Percentiles rank a stretch among this genome's conserved stretches.
Conservation (phyloP, 106 monocot genomes). For the Acorus gramineus region DNA sequence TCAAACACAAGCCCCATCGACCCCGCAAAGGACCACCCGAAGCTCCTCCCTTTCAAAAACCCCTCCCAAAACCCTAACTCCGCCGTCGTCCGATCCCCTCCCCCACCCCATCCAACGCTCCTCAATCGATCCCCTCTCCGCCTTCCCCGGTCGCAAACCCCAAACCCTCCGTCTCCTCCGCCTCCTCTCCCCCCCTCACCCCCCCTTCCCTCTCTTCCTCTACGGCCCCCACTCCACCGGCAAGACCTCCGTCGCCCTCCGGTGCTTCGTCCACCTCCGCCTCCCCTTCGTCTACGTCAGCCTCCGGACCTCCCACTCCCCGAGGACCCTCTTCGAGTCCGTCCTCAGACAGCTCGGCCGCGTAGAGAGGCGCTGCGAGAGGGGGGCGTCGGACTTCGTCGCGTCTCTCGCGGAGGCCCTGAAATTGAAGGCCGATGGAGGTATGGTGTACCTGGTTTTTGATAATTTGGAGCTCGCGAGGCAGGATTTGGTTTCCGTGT, state of each 20-base stretch:
- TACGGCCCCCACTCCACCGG: conserved; percentile 71
- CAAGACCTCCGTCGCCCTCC: conserved; percentile 54
- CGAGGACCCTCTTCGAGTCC: conserved; percentile 49
- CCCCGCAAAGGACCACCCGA: no score
- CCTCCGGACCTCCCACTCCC: conserved; percentile 51
- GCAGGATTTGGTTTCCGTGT: conserved; percentile 27
- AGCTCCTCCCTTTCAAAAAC: no score
- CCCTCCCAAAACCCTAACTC: no score
- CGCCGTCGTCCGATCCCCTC: no score
- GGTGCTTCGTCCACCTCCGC: conserved; percentile 42
- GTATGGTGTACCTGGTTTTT: conserved; percentile 71
- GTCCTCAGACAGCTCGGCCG: conserved; percentile 47
- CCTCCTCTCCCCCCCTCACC: conserved; percentile 47
- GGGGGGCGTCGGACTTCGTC: conserved; percentile 56
- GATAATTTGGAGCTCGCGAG: conserved; percentile 71
- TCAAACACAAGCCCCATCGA: no score
- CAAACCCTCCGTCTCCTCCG: conserved; percentile 19
- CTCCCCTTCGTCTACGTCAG: conserved; percentile 58
- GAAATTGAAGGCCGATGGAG: conserved; percentile 13
- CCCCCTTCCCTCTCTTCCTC: conserved; percentile 61
- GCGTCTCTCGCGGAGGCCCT: conserved; percentile 41
- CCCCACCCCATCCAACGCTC: no score
- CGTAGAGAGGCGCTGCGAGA: conserved; percentile 40
- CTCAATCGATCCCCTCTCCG: conserved; percentile 2
- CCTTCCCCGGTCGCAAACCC: conserved; percentile 16